Evolutionary conservation across 2,329 filamentous ascomycete genomes (phyloP).

Genomic region (Lachnellula hyalina): DNA sequence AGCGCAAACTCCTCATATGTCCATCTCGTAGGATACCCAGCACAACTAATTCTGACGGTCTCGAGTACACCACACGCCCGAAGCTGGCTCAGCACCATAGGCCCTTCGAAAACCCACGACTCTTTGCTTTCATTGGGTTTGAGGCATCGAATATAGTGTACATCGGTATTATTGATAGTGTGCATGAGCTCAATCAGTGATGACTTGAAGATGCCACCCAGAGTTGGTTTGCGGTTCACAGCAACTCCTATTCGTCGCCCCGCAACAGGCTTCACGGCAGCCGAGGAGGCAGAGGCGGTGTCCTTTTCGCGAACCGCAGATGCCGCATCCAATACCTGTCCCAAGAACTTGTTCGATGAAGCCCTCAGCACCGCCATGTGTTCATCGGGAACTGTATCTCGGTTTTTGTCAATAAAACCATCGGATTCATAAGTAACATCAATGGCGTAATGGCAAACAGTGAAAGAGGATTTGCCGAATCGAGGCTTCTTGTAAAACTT

Average conservation of each 20-base stretch:
- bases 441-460: constrained; percentile 95
- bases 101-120: constrained; percentile 96
- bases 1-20: constrained; percentile 98
- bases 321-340: constrained; percentile 78
- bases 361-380: constrained; percentile 88
- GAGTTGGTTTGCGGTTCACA: constrained; percentile 91
- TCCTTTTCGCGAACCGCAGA: constrained; percentile 89
- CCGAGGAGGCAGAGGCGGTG: constrained; percentile 54
- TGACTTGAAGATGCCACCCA: constrained; percentile 98
- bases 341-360: constrained; percentile 80
- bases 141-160: constrained; percentile 98
- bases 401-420: constrained; percentile 98
- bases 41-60: constrained; percentile 94
- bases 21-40: constrained; percentile 96
- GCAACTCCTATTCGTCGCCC: constrained; percentile 87
- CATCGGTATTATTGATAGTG: constrained; percentile 96
- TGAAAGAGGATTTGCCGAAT: constrained; percentile 96
- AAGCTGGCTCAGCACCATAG: constrained; percentile 96
- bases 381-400: constrained; percentile 96
- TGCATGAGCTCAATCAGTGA: constrained; percentile 97
- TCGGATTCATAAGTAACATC: constrained; percentile 99
- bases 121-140: constrained; percentile 98
- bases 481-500: constrained; percentile 98
- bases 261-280: constrained; percentile 72
- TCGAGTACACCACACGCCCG: constrained; percentile 98